Conservation (phyloP, 768 basidiomycete genomes). For the Antrodiella citrinella region DNA sequence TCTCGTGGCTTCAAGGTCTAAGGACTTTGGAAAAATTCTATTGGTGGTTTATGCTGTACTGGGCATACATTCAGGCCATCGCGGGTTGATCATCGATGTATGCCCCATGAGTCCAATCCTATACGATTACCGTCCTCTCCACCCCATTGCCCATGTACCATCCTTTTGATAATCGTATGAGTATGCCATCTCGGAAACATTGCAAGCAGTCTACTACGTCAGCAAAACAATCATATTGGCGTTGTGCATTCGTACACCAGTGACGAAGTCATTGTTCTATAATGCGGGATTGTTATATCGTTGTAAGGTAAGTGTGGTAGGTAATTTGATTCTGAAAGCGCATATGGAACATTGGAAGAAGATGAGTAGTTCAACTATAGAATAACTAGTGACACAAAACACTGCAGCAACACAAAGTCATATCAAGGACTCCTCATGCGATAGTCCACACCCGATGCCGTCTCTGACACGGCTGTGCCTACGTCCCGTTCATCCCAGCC, state of each 20-base stretch:
- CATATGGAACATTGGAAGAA: background rate
- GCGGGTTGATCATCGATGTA: background rate
- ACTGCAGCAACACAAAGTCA: too few species aligned
- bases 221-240: too few species aligned
- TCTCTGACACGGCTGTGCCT: background rate
- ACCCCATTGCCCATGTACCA: background rate
- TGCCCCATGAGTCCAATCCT: background rate
- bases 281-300: too few species aligned
- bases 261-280: too few species aligned
- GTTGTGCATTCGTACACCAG: too few species aligned
- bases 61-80: too few species aligned
- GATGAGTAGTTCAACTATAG: too few species aligned
- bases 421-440: background rate
- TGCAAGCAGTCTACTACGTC: background rate
- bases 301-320: too few species aligned
- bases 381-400: too few species aligned
- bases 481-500: conserved; percentile 2
- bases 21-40: conserved; percentile 27
- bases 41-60: background rate
- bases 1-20: conserved; percentile 96
- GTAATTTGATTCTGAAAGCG: too few species aligned
- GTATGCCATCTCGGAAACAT: background rate
- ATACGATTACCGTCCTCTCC: background rate
- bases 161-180: background rate
- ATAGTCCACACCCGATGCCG: background rate